phyloP scores from a whole-genome alignment of 1,139 yeast species.

The Groenewaldozyma sp. region DNA sequence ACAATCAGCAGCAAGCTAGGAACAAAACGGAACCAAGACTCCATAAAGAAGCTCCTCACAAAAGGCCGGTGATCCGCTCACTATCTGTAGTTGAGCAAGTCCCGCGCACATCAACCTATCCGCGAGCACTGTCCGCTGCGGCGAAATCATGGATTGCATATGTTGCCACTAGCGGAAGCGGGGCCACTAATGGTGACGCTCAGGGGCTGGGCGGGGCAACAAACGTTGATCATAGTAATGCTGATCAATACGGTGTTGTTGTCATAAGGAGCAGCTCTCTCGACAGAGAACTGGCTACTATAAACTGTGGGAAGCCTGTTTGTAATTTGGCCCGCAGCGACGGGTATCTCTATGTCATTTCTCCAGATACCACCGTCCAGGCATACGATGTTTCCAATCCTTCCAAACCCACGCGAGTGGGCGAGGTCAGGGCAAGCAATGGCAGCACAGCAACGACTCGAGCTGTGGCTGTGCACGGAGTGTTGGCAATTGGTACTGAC shows the following conservation, averaged over 20 bases:
- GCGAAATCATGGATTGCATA: not conserved
- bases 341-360: not conserved
- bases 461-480: slow-evolving; percentile 1
- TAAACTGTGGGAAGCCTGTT: slow-evolving; percentile 2
- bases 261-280: not conserved
- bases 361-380: not conserved
- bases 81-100: too few relatives aligned
- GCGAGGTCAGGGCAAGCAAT: not conserved
- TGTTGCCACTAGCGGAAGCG: not conserved
- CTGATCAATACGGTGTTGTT: not conserved
- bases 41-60: too few relatives aligned
- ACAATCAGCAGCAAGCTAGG: too few relatives aligned
- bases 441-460: not conserved
- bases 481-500: not conserved
- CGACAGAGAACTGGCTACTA: not conserved
- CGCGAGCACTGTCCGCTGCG: not conserved
- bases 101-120: too few relatives aligned
- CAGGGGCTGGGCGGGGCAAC: not conserved
- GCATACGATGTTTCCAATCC: slow-evolving; percentile 1
- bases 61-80: too few relatives aligned
- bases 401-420: not conserved
- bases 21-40: too few relatives aligned
- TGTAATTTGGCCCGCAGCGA: not conserved
- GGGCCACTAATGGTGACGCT: too few relatives aligned
- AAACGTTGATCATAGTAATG: not conserved